Evolutionary conservation across 148 eudicot genomes (phyloP), one percentile per base, ranked within the genome.

Genomic region (Rhododendron vialii): DNA sequence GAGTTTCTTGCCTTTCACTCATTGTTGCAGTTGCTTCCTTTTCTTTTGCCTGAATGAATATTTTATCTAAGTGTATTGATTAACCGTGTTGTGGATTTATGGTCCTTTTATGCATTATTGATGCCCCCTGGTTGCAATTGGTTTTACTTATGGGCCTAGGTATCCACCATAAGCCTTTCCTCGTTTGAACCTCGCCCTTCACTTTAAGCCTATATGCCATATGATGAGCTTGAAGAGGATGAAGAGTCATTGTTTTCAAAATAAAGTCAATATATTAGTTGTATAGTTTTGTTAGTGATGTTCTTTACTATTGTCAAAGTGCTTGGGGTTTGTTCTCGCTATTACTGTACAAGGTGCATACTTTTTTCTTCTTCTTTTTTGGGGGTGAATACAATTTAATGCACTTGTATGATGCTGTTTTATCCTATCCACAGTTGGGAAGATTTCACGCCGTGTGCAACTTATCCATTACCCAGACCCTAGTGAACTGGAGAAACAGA

Each of bases 391-490:
- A 33, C 8, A 30, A 30, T 30, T 77, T 33, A 20, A 15, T 41
- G 85, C 43, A 41, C 30, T 80, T 82, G 33, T 36, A 38, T 84
- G 24, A 69, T 47, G 11, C 2, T 22, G 38, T 50, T 50, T 59
- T 73, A n/a, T 85, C 47, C 87, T 51, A 57, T 51, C 87, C 43
- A 65, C 95, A 95, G 99, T 86, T 85, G 99, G 99, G 50, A 94
- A 93, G 88, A 96, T 95, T 81, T 88, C 96, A 75, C 89, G 98
- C 82, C 95, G 92, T 48, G 93, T 96, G 63, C 94, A 95, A 33
- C 89, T 95, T 69, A 92, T 94, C 83, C 94, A 92, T 93, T 95
- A 92, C 87, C 94, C 96, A 12, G 98, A 96, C 45, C 98, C 98
- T 7, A 69, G 87, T 69, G 95, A 96, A 82, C 86, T 91, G 43